These are phyloP conservation scores for Naganishia kalamii DNA, from an alignment of 768 basidiomycete genomes.

Conservation along the genomic window DNA sequence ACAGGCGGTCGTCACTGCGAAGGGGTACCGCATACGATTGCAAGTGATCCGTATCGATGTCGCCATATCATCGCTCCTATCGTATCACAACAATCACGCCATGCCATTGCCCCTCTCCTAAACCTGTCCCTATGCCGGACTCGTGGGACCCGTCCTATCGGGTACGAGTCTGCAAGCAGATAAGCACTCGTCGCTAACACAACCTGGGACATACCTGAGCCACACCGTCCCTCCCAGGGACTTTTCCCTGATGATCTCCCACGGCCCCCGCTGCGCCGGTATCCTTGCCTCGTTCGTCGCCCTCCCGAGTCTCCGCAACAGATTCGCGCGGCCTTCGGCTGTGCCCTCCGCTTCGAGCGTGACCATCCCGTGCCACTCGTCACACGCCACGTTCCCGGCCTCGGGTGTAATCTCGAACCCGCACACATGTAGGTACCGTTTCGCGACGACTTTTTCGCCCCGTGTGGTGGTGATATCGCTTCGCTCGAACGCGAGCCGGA, in stretches of 20 bases:
- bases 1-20: too few species aligned
- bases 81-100: too few species aligned
- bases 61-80: too few species aligned
- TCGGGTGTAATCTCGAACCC: slow-evolving; percentile 36
- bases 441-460: slow-evolving; percentile 42
- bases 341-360: slow-evolving; percentile 47
- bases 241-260: slow-evolving; percentile 46
- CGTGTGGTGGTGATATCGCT: slow-evolving; percentile 42
- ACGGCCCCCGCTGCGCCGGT: slow-evolving; percentile 34
- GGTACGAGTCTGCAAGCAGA: background rate
- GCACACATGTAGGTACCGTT: slow-evolving; percentile 46
- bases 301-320: slow-evolving; percentile 34
- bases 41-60: too few species aligned
- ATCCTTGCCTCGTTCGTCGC: slow-evolving; percentile 20
- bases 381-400: slow-evolving; percentile 6
- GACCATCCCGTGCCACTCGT: slow-evolving; percentile 43
- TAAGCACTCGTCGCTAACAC: background rate
- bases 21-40: too few species aligned
- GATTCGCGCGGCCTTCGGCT: slow-evolving; percentile 40
- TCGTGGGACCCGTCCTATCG: background rate
- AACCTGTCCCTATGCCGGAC: background rate
- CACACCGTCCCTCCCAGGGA: slow-evolving; percentile 43
- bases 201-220: slow-evolving; percentile 32
- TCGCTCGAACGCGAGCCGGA: slow-evolving; percentile 43
- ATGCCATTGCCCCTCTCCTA: too few species aligned